phyloP scores from a whole-genome alignment of 495 filamentous ascomycete genomes.

The Trichoderma gamsii region DNA sequence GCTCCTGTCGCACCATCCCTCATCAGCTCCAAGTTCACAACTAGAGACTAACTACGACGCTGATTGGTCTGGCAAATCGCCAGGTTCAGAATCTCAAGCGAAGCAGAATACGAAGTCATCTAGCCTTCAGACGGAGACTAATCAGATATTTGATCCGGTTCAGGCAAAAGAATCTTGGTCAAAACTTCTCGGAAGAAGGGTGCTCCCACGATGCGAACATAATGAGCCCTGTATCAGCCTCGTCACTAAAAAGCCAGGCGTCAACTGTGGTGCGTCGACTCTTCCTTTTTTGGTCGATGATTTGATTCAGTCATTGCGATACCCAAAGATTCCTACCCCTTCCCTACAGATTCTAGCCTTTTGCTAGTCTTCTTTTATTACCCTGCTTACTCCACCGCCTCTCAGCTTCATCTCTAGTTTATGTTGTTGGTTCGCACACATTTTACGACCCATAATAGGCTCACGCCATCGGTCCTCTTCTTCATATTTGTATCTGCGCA shows the following conservation, averaged over 20 bases:
- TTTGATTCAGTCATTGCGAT: not conserved
- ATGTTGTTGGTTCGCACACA: not conserved
- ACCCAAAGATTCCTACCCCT: not conserved
- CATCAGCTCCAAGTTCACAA: no score
- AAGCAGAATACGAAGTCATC: constrained; percentile 1
- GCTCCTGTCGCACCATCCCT: not conserved
- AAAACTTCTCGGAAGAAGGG: constrained; percentile 72
- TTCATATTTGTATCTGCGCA: not conserved
- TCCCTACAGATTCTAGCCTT: not conserved
- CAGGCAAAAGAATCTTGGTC: constrained; percentile 77
- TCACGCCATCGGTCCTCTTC: not conserved
- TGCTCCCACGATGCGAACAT: constrained; percentile 77
- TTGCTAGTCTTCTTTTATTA: not conserved
- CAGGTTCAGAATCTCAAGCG: not conserved
- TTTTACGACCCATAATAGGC: not conserved
- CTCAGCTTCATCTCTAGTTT: not conserved
- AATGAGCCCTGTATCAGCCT: constrained; percentile 75
- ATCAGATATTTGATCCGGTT: constrained; percentile 59
- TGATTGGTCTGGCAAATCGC: not conserved
- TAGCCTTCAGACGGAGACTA: constrained; percentile 17
- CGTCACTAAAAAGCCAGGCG: constrained; percentile 77
- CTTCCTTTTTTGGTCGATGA: not conserved
- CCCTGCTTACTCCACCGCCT: no score
- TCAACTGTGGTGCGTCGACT: constrained; percentile 55
- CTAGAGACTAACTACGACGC: no score